Conservation (phyloP, 306 rosid genomes). For the Fragaria iinumae region DNA sequence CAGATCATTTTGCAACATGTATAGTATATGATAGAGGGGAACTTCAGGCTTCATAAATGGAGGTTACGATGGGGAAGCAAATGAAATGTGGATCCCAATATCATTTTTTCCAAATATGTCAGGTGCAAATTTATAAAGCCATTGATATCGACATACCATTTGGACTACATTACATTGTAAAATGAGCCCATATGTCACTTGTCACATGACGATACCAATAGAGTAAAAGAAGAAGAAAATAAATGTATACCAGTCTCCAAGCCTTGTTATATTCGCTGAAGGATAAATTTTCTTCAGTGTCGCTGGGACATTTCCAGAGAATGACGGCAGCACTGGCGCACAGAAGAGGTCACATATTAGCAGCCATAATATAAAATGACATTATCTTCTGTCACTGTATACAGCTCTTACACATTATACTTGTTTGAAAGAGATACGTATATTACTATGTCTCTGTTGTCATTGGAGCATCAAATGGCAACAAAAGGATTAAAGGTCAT, state of each 20-base stretch:
- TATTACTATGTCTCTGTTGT: conserved; percentile 4
- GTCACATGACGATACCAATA: conserved; percentile 16
- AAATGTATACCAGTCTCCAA: conserved; percentile 75
- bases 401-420: neutral
- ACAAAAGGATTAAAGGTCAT: neutral
- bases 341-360: conserved; percentile 23
- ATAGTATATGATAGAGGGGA: neutral
- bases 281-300: conserved; percentile 67
- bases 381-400: neutral
- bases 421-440: conserved; percentile 1
- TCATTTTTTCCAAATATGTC: neutral
- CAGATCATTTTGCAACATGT: conserved; percentile 9
- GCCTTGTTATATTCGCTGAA: conserved; percentile 85
- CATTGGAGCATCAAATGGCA: neutral
- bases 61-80: conserved; percentile 8
- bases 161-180: neutral
- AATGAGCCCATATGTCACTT: conserved; percentile 5
- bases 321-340: conserved; percentile 80
- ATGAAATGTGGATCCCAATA: conserved; percentile 13
- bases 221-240: conserved; percentile 20
- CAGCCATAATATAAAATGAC: conserved; percentile 17
- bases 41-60: neutral
- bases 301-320: conserved; percentile 93
- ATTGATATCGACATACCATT: conserved; percentile 5
- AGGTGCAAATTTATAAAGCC: neutral